Evolutionary conservation across 176 grass and related monocot genomes (phyloP).

Genomic region (Oryza longistaminata): DNA sequence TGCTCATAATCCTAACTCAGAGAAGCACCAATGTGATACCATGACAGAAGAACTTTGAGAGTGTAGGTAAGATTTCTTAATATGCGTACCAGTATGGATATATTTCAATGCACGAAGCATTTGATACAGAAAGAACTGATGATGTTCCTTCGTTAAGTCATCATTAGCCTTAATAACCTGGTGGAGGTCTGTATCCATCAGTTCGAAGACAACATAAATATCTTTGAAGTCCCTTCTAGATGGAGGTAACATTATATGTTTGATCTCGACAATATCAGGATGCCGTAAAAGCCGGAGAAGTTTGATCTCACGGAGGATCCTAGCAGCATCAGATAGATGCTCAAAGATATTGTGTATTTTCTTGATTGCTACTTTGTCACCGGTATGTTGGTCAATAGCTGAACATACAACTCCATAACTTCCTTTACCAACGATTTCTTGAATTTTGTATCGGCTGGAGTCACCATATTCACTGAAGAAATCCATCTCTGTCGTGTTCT

Average conservation of each 20-base stretch:
- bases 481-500: conserved; percentile 78
- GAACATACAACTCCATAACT: conserved; percentile 94
- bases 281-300: conserved; percentile 80
- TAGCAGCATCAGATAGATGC: conserved; percentile 76
- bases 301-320: conserved; percentile 96
- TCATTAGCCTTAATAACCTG: conserved; percentile 98
- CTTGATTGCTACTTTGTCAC: conserved; percentile 93
- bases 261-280: conserved; percentile 95
- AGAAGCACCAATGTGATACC: background rate
- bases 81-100: conserved; percentile 80
- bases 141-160: conserved; percentile 92
- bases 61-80: background rate
- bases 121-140: conserved; percentile 95
- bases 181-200: conserved; percentile 96
- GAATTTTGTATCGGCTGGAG: conserved; percentile 82
- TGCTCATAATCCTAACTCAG: background rate
- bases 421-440: conserved; percentile 87
- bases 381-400: conserved; percentile 83
- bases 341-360: conserved; percentile 92
- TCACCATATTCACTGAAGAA: conserved; percentile 90
- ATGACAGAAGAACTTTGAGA: background rate
- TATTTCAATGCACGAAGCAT: conserved; percentile 93
- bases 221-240: conserved; percentile 87
- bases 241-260: conserved; percentile 86
- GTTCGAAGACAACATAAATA: conserved; percentile 92